phyloP scores from a whole-genome alignment of 169 alveolate species.

The Theileria orientalis region DNA sequence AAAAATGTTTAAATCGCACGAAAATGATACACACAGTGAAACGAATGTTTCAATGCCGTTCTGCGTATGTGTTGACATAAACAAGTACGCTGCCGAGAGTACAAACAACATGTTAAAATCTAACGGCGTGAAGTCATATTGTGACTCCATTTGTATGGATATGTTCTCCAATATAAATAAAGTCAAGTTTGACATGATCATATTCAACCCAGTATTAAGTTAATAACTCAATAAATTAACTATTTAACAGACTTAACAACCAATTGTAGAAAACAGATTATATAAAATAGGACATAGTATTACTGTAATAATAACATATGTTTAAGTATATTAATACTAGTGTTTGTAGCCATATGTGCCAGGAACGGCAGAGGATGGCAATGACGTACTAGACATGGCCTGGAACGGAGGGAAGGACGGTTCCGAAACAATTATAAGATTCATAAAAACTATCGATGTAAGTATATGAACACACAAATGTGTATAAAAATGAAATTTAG shows the following conservation, averaged over 20 bases:
- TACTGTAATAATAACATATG: no score
- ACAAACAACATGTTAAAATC: slow-evolving; percentile 9
- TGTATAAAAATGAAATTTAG: background rate
- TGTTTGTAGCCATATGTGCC: slow-evolving; percentile 59
- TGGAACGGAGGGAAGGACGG: slow-evolving; percentile 66
- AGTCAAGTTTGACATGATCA: slow-evolving; percentile 26
- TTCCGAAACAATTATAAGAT: slow-evolving; percentile 36
- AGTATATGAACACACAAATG: background rate
- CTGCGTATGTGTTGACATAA: slow-evolving; percentile 38
- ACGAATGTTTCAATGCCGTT: slow-evolving; percentile 12
- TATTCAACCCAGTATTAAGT: slow-evolving; percentile 58
- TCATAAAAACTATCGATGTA: slow-evolving; percentile 32
- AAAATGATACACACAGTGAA: background rate
- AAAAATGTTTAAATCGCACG: slow-evolving; percentile 8
- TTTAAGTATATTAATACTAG: no score
- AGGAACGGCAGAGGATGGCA: background rate
- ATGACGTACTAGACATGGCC: slow-evolving; percentile 25
- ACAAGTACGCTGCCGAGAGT: slow-evolving; percentile 26
- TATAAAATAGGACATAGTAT: no score
- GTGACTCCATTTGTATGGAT: slow-evolving; percentile 33
- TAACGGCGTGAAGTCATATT: background rate
- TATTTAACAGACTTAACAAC: background rate
- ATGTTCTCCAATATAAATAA: slow-evolving; percentile 1
- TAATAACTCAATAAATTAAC: background rate
- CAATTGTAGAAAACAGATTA: no score